Percentiles rank a stretch among this genome's conserved stretches.
Conservation (phyloP, 495 filamentous ascomycete species). For the Aspergillus bertholletiae region DNA sequence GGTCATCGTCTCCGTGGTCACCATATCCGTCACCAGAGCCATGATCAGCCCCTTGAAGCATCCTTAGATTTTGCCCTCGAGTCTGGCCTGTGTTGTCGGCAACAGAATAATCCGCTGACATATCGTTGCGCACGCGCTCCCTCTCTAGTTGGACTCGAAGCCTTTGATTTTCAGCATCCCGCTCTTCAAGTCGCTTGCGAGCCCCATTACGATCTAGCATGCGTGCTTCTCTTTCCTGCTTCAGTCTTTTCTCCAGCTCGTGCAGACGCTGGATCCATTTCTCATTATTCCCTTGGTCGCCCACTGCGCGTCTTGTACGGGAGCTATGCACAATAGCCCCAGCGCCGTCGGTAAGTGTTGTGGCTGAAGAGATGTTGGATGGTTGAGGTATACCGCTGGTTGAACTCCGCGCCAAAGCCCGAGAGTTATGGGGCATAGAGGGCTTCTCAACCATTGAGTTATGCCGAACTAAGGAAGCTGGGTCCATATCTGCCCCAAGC, state of each 20-base stretch:
- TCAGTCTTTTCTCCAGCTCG: constrained; percentile 84
- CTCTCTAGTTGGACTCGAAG: constrained; percentile 67
- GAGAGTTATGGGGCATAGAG: constrained; percentile 15
- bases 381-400: constrained; percentile 34
- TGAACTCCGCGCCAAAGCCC: constrained; percentile 28
- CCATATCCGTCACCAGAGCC: constrained; percentile 13
- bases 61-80: background rate
- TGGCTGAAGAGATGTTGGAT: constrained; percentile 29
- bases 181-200: constrained; percentile 78
- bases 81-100: constrained; percentile 9
- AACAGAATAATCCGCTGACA: constrained; percentile 23
- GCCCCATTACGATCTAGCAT: constrained; percentile 80
- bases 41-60: constrained; percentile 5
- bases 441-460: constrained; percentile 37
- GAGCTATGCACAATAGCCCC: constrained; percentile 32
- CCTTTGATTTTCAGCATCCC: constrained; percentile 70
- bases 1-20: constrained; percentile 25
- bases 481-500: constrained; percentile 21
- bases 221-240: constrained; percentile 85
- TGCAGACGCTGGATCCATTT: constrained; percentile 81
- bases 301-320: constrained; percentile 23
- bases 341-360: constrained; percentile 27
- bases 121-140: constrained; percentile 48
- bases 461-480: constrained; percentile 47
- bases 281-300: constrained; percentile 50